A percentile compares a stretch with the other conserved stretches of the same genome.
phyloP scores from a whole-genome alignment of 345 rosid genomes.

The Aethionema arabicum region DNA sequence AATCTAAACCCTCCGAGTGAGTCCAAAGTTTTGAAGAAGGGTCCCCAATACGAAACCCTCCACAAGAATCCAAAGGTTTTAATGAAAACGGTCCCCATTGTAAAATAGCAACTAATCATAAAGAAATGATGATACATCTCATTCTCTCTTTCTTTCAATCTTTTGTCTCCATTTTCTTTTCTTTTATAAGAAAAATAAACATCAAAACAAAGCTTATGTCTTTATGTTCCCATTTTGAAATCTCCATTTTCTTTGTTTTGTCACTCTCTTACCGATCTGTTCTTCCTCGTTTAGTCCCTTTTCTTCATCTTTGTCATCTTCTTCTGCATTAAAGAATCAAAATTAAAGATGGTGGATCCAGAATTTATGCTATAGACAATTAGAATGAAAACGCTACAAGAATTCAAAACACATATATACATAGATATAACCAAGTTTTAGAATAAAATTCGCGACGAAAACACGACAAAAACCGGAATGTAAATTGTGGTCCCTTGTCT shows the following conservation, averaged over 20 bases:
- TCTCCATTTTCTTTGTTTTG: slow-evolving; percentile 3
- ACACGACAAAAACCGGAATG: slow-evolving; percentile 21
- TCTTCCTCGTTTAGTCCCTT: slow-evolving; percentile 36
- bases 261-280: slow-evolving; percentile 40
- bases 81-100: slow-evolving; percentile 36
- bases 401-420: slow-evolving; percentile 8
- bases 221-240: not conserved
- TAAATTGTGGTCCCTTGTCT: no score
- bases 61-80: slow-evolving; percentile 22
- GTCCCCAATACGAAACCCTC: no score
- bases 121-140: slow-evolving; percentile 33
- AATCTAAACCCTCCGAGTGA: no score
- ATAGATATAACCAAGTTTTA: slow-evolving; percentile 18
- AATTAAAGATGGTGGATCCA: slow-evolving; percentile 2
- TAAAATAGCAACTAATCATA: slow-evolving; percentile 38
- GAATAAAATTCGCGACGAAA: slow-evolving; percentile 19
- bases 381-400: slow-evolving; percentile 32
- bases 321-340: slow-evolving; percentile 8
- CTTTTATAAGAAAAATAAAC: not conserved
- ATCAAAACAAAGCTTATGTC: slow-evolving; percentile 25
- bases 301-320: slow-evolving; percentile 3
- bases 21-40: no score
- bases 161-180: slow-evolving; percentile 29
- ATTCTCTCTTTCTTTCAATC: slow-evolving; percentile 23
- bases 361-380: slow-evolving; percentile 37